phyloP scores from a whole-genome alignment of 2,329 filamentous ascomycete species.

The Colletotrichum liaoningense region DNA sequence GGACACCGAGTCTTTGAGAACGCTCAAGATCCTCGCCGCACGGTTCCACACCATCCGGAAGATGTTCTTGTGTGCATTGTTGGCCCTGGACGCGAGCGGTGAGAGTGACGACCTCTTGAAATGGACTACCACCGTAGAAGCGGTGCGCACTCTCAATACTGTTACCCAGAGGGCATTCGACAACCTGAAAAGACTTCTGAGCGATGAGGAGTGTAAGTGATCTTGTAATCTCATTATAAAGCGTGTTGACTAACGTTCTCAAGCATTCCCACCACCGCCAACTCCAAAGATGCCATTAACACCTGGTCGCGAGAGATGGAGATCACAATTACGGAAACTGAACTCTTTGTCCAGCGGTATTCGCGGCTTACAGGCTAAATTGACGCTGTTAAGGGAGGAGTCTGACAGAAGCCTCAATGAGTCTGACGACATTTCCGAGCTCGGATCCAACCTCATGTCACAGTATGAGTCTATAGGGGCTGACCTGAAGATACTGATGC shows the following conservation, averaged over 20 bases:
- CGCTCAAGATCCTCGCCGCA: conserved; percentile 83
- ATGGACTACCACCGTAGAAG: conserved; percentile 83
- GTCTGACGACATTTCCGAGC: conserved; percentile 77
- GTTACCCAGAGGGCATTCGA: conserved; percentile 72
- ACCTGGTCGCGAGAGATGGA: conserved; percentile 84
- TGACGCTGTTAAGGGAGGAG: conserved; percentile 91
- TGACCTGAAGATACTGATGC: conserved; percentile 83
- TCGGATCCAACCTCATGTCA: conserved; percentile 81
- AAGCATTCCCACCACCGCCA: conserved; percentile 64
- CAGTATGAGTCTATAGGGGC: conserved; percentile 96
- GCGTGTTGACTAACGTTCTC: conserved; percentile 27
- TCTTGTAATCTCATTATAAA: too few species aligned
- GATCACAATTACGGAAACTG: conserved; percentile 88
- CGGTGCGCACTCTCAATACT: conserved; percentile 74
- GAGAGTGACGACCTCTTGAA: conserved; percentile 80
- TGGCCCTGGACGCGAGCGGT: conserved; percentile 87
- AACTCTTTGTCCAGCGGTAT: conserved; percentile 91
- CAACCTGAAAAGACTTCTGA: conserved; percentile 75
- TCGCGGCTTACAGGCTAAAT: conserved; percentile 90
- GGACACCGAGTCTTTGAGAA: conserved; percentile 81
- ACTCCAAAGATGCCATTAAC: conserved; percentile 72
- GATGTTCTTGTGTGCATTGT: conserved; percentile 86
- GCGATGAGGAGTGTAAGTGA: conserved; percentile 81
- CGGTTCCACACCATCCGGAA: conserved; percentile 85
- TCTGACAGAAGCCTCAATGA: conserved; percentile 83